Base-by-base conservation (phyloP, 768 basidiomycete genomes). In the Amanita muscaria region DNA sequence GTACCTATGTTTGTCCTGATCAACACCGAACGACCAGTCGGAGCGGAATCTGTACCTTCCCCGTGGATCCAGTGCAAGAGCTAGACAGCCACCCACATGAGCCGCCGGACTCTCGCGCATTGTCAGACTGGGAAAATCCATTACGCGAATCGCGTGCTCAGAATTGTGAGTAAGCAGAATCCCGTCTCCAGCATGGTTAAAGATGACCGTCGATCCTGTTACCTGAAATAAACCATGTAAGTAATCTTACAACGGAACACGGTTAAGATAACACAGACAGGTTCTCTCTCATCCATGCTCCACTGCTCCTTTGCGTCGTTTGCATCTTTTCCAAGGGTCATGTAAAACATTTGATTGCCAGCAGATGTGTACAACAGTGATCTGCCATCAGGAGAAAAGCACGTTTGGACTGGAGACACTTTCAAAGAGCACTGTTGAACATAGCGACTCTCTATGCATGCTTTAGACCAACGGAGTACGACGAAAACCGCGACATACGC, bases 81-180 rank as follows among this genome's bases (percentile, higher is more conserved):
- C 81, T 9, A 79, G 65, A 52, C 84, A 86, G n/a, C 85, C 86
- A 9, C 83, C 83, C 2, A 88, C 83, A 54, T 89, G 87, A 10
- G 86, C 84, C 1, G 82, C 77, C 9, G 75, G 74, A 49, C 68
- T 77, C 53, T 83, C 80, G 24, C 76, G 64, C 14, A 79, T 51
- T 3, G 65, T 59, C 24, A 88, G 60, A 11, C 73, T 72, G 5
- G 85, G 84, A 51, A 78, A 86, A 50, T 83, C 78, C 56, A 86
- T 62, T 7, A 86, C 74, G 22, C 81, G 79, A 33, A 88, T 66
- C 1, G 74, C 72, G 48, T 79, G 76, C 48, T 83, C 76, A 27
- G 74, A 68, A 52, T 79, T 69, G 56, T 80, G 75, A 0, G 80
- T 79, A 24, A 82, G 60, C 32, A 88, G 70, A 29, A 89, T 66